Percentiles rank a stretch among this genome's conserved stretches.
Conservation (phyloP, 495 filamentous ascomycete genomes). For the Xylaria telfairii region DNA sequence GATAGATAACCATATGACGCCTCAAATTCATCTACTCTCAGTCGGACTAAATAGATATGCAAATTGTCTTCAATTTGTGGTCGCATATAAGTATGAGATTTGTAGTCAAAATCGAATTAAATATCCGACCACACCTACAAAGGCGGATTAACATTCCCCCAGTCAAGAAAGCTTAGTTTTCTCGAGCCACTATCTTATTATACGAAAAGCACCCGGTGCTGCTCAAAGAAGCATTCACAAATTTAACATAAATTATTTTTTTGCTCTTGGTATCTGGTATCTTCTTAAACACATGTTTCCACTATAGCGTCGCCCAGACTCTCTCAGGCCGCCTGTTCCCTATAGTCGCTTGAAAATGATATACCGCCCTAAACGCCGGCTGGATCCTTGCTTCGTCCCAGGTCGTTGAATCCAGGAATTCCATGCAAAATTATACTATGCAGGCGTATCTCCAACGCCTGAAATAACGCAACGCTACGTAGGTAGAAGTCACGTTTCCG, state of each 20-base stretch:
- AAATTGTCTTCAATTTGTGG: not conserved
- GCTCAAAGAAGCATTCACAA: not conserved
- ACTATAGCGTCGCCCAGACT: not conserved
- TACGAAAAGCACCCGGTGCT: not conserved
- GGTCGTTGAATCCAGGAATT: not conserved
- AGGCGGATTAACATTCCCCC: not conserved
- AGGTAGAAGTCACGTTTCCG: not conserved
- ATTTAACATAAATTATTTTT: not conserved
- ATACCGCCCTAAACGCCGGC: conserved; percentile 15
- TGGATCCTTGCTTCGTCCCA: not conserved
- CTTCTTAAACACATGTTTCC: conserved; percentile 25
- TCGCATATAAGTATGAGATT: too few relatives aligned
- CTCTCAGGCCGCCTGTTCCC: not conserved
- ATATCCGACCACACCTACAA: not conserved
- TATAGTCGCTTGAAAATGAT: conserved; percentile 10
- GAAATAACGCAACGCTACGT: not conserved
- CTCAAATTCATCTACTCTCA: too few relatives aligned
- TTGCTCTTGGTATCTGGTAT: conserved; percentile 20
- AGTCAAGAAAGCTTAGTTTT: not conserved
- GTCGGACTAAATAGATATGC: not conserved
- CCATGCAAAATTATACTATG: not conserved
- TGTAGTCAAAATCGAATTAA: too few relatives aligned
- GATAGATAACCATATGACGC: too few relatives aligned
- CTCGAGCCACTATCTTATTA: not conserved
- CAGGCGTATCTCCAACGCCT: not conserved